phyloP scores from a whole-genome alignment of 345 rosid genomes.

The Theobroma cacao region DNA sequence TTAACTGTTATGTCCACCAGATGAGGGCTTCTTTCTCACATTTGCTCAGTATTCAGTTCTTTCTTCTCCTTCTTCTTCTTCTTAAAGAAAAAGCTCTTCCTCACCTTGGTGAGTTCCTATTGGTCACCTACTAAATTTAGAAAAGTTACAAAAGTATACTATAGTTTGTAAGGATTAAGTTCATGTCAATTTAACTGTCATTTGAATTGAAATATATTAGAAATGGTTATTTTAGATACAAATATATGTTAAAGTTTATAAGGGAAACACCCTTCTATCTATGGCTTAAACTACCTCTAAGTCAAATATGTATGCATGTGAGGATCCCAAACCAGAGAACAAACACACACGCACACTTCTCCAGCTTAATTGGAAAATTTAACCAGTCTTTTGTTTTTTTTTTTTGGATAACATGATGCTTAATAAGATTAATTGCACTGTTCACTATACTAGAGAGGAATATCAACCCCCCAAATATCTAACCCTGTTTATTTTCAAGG shows the following conservation, averaged over 20 bases:
- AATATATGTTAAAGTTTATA: too few species aligned
- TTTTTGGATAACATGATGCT: too few species aligned
- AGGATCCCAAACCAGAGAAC: not conserved
- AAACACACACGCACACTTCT: not conserved
- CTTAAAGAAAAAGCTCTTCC: not conserved
- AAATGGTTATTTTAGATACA: too few species aligned
- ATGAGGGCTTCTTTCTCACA: not conserved
- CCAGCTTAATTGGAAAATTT: too few species aligned
- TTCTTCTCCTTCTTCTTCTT: not conserved
- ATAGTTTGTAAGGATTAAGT: not conserved
- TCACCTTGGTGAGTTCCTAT: slow-evolving; percentile 25
- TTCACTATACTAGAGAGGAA: too few species aligned
- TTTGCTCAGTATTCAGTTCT: not conserved
- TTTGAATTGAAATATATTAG: not conserved
- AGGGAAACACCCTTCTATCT: not conserved
- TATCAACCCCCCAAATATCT: too few species aligned
- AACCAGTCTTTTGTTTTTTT: not conserved
- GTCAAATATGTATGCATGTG: not conserved
- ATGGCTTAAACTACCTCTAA: too few species aligned
- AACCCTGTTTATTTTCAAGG: too few species aligned
- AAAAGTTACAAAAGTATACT: not conserved
- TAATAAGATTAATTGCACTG: too few species aligned
- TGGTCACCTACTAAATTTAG: slow-evolving; percentile 14
- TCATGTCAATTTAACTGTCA: not conserved
- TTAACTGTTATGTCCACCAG: not conserved